Conservation (phyloP, 768 basidiomycete genomes). For the Russula sp. region DNA sequence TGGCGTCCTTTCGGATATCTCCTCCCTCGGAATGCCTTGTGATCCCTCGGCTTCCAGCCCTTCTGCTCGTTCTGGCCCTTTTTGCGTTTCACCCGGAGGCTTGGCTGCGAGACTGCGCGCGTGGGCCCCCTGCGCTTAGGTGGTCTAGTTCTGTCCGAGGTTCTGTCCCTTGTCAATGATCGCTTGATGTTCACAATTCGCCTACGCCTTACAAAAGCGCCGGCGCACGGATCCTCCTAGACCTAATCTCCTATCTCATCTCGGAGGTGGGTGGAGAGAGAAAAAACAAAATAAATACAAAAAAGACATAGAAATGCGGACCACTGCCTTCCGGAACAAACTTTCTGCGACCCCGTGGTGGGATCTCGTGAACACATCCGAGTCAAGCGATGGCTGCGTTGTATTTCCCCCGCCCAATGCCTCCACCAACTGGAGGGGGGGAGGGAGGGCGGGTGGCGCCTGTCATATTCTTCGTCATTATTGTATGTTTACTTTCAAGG, state of each 20-base stretch:
- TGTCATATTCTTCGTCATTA: not conserved
- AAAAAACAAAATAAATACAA: not conserved
- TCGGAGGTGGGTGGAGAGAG: not conserved
- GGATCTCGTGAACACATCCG: not conserved
- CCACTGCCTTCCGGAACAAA: slow-evolving; percentile 10
- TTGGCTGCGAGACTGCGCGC: slow-evolving; percentile 14
- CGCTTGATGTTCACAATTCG: not conserved
- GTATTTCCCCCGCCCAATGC: not conserved
- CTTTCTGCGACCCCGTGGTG: not conserved
- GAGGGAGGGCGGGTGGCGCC: too few species aligned
- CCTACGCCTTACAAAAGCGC: not conserved
- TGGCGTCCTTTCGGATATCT: slow-evolving; percentile 3
- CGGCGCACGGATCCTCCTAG: not conserved
- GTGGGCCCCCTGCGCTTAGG: not conserved
- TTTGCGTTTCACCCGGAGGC: slow-evolving; percentile 12
- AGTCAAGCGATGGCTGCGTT: not conserved
- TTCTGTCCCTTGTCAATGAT: slow-evolving; percentile 1
- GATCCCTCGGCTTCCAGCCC: not conserved
- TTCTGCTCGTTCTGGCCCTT: not conserved
- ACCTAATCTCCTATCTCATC: not conserved
- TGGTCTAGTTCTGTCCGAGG: not conserved
- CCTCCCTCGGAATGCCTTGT: not conserved
- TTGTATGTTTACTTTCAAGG: slow-evolving; percentile 1
- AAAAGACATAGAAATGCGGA: slow-evolving; percentile 3
- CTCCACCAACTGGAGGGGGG: not conserved